Percentiles rank a stretch among this genome's conserved stretches.
Evolutionary conservation across 768 basidiomycete species (phyloP).

Genomic region (Hericium rajendrae): DNA sequence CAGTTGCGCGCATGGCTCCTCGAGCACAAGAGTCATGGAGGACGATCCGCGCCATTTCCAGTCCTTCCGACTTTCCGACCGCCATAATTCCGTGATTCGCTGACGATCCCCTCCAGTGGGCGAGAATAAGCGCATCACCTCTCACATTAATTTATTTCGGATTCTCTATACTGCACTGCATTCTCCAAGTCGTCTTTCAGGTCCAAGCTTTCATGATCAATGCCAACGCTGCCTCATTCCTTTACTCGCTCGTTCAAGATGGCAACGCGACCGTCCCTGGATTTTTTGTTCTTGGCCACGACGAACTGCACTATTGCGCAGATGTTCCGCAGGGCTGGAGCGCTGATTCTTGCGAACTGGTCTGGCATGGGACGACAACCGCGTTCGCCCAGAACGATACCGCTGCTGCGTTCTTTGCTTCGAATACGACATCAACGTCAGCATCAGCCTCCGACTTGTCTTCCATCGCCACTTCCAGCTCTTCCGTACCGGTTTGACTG

Average conservation of each 20-base stretch:
- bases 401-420: constrained; percentile 2
- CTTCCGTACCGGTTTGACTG: neutral
- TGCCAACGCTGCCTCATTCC: constrained; percentile 41
- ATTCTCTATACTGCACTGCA: constrained; percentile 58
- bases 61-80: neutral
- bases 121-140: constrained; percentile 57
- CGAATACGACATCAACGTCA: neutral
- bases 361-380: constrained; percentile 39
- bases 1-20: neutral
- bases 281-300: constrained; percentile 42
- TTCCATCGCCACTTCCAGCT: constrained; percentile 1
- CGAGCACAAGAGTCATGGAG: neutral
- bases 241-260: constrained; percentile 39
- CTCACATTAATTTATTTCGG: constrained; percentile 56
- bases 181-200: constrained; percentile 62
- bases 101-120: constrained; percentile 37
- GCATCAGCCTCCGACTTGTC: constrained; percentile 2
- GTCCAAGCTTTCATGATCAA: constrained; percentile 59
- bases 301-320: constrained; percentile 45
- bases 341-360: constrained; percentile 34
- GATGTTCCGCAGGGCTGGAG: constrained; percentile 32
- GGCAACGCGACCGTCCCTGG: constrained; percentile 39
- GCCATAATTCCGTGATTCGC: neutral
- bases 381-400: constrained; percentile 12
- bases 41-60: neutral